Percentiles rank a stretch among this genome's conserved stretches.
Conservation (phyloP, 495 filamentous ascomycete genomes). For the Margaritispora aquatica region DNA sequence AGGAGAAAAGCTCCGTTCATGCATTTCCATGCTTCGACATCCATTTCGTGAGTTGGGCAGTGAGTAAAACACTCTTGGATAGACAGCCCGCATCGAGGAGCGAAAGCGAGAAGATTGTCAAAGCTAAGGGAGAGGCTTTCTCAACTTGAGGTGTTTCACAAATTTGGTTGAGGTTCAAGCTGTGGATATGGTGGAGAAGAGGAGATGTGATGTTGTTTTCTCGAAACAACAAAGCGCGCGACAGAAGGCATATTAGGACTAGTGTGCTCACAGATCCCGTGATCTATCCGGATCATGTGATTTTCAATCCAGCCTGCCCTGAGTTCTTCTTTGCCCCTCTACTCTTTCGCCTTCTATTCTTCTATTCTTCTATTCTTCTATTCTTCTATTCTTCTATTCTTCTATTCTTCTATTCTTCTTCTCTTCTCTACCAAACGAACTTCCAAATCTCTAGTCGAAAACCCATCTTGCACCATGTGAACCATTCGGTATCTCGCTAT, state of each 20-base stretch:
- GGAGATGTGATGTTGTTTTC: too few species aligned
- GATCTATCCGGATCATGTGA: too few species aligned
- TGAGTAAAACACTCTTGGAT: too few species aligned
- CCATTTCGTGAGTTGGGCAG: too few species aligned
- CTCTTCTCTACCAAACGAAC: too few species aligned
- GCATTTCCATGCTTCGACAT: neutral
- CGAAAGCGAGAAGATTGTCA: neutral
- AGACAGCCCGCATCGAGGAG: neutral
- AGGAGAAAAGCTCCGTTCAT: neutral
- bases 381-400: neutral
- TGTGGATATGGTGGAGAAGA: too few species aligned
- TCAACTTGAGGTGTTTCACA: neutral
- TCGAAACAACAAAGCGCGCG: neutral
- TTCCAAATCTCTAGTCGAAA: too few species aligned
- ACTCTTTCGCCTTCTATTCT: neutral
- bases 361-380: neutral
- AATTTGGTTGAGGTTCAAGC: neutral
- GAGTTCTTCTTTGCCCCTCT: neutral
- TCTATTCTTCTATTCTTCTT: neutral
- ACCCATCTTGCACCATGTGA: too few species aligned
- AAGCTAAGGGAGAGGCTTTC: neutral
- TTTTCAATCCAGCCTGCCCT: too few species aligned
- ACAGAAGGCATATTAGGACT: too few species aligned
- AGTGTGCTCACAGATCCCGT: neutral
- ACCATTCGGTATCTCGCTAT: too few species aligned